phyloP scores from a whole-genome alignment of 768 basidiomycete genomes.

The Pleurotus tuber-regium region DNA sequence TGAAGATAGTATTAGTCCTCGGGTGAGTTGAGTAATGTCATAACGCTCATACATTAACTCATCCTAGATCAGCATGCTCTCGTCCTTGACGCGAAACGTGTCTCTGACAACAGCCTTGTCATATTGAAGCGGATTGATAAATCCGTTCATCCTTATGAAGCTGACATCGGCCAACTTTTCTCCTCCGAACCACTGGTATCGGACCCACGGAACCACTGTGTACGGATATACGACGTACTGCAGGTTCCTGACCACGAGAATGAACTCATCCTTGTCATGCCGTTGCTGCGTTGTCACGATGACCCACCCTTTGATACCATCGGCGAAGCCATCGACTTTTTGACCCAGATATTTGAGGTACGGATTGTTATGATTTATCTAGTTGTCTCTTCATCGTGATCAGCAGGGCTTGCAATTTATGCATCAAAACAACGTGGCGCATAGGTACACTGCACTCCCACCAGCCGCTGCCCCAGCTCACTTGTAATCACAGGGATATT shows the following conservation, averaged over 20 bases:
- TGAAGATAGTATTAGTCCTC: conserved; percentile 10
- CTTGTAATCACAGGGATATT: too few species aligned
- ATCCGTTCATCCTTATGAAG: conserved; percentile 22
- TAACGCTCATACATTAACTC: neutral
- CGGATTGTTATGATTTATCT: conserved; percentile 16
- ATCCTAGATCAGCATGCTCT: neutral
- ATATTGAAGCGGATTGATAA: conserved; percentile 22
- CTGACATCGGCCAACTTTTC: conserved; percentile 25
- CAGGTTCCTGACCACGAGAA: conserved; percentile 17
- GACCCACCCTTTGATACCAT: conserved; percentile 25
- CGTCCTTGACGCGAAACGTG: conserved; percentile 27
- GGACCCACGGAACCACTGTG: conserved; percentile 26
- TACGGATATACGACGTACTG: conserved; percentile 23
- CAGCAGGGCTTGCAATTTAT: conserved; percentile 32
- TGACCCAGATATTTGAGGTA: conserved; percentile 32
- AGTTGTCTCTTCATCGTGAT: neutral
- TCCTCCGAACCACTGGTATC: conserved; percentile 10
- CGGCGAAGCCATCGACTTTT: conserved; percentile 30
- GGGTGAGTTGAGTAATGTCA: neutral
- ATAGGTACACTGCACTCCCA: too few species aligned
- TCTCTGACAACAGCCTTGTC: conserved; percentile 24
- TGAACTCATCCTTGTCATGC: conserved; percentile 20
- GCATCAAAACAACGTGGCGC: conserved; percentile 31
- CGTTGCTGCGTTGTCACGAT: conserved; percentile 14
- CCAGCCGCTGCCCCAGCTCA: too few species aligned